Conservation (phyloP, 257 asterid species). For the Solanum medicagineum region DNA sequence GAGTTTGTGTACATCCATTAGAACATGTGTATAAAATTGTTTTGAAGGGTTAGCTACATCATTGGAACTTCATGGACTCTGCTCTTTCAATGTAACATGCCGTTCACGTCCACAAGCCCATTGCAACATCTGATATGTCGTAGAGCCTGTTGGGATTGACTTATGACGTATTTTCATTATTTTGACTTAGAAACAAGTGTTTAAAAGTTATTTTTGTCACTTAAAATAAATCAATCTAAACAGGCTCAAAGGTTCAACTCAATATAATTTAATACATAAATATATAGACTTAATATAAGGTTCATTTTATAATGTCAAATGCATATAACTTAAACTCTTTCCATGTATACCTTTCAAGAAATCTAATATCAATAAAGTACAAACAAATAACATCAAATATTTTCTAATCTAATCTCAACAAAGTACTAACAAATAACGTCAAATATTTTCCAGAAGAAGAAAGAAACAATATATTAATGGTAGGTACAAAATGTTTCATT, state of each 20-base stretch:
- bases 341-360: neutral
- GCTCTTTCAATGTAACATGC: neutral
- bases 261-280: neutral
- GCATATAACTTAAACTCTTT: neutral
- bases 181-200: too few species aligned
- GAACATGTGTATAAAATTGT: neutral
- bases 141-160: neutral
- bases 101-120: neutral
- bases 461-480: slow-evolving; percentile 8
- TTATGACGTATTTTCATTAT: too few species aligned
- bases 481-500: slow-evolving; percentile 60
- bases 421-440: neutral
- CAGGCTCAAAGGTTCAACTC: neutral
- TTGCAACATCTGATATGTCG: neutral
- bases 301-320: neutral
- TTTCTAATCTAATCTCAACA: neutral
- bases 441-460: neutral
- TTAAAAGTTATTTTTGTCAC: too few species aligned
- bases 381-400: neutral
- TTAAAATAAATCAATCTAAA: too few species aligned
- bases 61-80: neutral
- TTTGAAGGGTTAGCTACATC: neutral
- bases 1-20: neutral
- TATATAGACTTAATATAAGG: too few species aligned
- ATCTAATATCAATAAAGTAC: neutral